Base-by-base conservation (phyloP, 352 stramenopile genomes). In the Phytophthora pini region DNA sequence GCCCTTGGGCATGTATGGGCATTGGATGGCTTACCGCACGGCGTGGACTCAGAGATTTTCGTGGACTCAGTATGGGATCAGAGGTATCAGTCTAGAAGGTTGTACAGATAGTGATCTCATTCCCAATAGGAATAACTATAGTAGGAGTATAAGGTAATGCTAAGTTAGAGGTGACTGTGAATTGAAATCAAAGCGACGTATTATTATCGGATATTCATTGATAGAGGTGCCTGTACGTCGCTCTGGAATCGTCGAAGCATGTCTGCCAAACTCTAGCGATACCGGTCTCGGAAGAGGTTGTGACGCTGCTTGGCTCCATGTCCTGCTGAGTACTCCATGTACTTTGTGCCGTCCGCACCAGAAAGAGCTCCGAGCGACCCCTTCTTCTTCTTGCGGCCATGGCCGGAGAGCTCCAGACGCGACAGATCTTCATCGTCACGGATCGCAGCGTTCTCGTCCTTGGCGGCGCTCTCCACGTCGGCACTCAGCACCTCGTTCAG, bases 261-360 rank as follows among this genome's bases (percentile, higher is more conserved):
- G 17, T 20, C 17, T 20, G 17, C 24, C 24, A 26, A 26, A 26
- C 24, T 24, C 53, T 89, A 90, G 24, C 84, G 81, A 72, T 95
- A 95, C 38, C 87, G 77, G 56, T 95, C 87, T 41, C 87, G 87
- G 65, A 95, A 95, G 24, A 95, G 82, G 46, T 95, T 93, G 72
- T 95, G 87, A 59, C 87, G 84, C 67, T 94, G 87, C 70, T 91
- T 93, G 61, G 87, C 84, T 26, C 84, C 84, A 60, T 93, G 81
- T 46, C 87, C 87, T 0, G 87, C 79, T 40, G 87, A 94, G 68
- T 94, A 94, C 60, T 94, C 86, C 86, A 94, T 94, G 68, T 94
- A 94, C 67, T 91, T 86, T 39, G 79, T 84, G 24, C 87, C 87
- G 41, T 93, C 84, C 1, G 87, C 87, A 13, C 87, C 87, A 4